A percentile compares a stretch with the other conserved stretches of the same genome.
These are phyloP conservation scores for Erysimum cheiri DNA, from an alignment of 441 rosid species.

Conservation along the genomic window DNA sequence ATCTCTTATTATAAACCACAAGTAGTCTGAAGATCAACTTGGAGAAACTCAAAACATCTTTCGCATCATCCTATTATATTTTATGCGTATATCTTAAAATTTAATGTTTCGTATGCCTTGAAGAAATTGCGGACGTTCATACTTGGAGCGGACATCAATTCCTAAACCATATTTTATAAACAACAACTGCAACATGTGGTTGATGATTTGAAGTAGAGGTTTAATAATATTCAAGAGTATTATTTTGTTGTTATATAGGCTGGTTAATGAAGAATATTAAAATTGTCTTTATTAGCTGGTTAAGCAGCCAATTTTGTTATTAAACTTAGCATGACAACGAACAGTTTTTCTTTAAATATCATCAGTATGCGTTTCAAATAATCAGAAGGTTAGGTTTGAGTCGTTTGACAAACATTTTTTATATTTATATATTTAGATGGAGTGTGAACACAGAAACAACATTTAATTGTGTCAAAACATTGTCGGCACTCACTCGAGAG, in stretches of 20 bases:
- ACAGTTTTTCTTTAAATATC: conserved; percentile 18
- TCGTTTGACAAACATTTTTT: conserved; percentile 12
- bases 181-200: conserved; percentile 28
- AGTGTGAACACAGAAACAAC: conserved; percentile 37
- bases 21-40: conserved; percentile 15
- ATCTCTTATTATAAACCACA: conserved; percentile 10
- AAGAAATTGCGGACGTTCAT: conserved; percentile 32
- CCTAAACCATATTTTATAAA: conserved; percentile 23
- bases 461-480: conserved; percentile 12
- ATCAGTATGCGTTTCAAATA: conserved; percentile 13
- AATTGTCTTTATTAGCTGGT: conserved; percentile 32
- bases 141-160: conserved; percentile 24
- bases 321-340: conserved; percentile 29
- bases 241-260: conserved; percentile 5
- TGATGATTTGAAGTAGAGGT: conserved; percentile 9
- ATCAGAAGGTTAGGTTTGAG: conserved; percentile 31
- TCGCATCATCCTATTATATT: neutral
- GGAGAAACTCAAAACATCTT: conserved; percentile 26
- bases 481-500: conserved; percentile 38
- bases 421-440: neutral
- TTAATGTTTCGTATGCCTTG: conserved; percentile 7
- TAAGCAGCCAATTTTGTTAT: conserved; percentile 30
- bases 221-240: neutral
- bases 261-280: conserved; percentile 17
- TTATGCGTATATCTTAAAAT: conserved; percentile 4